Evolutionary conservation across 805 yeast genomes (phyloP), one percentile per base, ranked within the genome.

Genomic region (Saccharomyces eubayanus): DNA sequence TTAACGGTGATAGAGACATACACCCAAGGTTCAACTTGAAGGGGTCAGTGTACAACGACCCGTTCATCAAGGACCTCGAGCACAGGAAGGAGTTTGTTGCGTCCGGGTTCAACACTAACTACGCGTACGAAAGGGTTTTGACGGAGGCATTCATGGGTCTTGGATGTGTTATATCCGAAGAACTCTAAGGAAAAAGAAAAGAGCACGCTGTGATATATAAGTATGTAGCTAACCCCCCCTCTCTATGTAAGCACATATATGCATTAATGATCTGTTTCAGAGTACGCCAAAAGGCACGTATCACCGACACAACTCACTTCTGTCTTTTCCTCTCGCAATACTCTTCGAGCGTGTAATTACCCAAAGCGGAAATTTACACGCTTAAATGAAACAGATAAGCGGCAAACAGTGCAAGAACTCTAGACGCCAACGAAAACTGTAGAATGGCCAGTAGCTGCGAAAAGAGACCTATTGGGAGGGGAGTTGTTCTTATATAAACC

Each of bases 141-240:
- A 86, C 87, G 54, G 94, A 87, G 59, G 97, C 98, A 5, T 92
- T 91, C 62, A 81, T 84, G 73, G 97, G 98, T 0, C 73, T 94
- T 55, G 91, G 89, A 14, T 90, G 97, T 67, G 78, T 85, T 54
- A 79, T 94, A 28, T 85, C 82, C 43, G 76, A 73, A 46, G 91
- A 86, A 59, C 76, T 79, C 60, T 62, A 55, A 49, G 40, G 16
- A 3, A 36, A n/a, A 16, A 36, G 9, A 16, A 36, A 16, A 8
- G 43, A 16, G 43, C 12, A 9, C 43, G 20, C 16, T 21, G 43
- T 36, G 43, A 16, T 16, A 36, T 31, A 31, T 47, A 6, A 16
- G 10, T 36, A 8, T 51, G 45, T 52, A 57, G 21, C 62, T 59
- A 46, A 62, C 5, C 31, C 28, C 6, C 40, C 11, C 31, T 21